These are phyloP conservation scores for Pseudocercospora cruenta DNA, from an alignment of 2,329 filamentous ascomycete species.

Conservation along the genomic window DNA sequence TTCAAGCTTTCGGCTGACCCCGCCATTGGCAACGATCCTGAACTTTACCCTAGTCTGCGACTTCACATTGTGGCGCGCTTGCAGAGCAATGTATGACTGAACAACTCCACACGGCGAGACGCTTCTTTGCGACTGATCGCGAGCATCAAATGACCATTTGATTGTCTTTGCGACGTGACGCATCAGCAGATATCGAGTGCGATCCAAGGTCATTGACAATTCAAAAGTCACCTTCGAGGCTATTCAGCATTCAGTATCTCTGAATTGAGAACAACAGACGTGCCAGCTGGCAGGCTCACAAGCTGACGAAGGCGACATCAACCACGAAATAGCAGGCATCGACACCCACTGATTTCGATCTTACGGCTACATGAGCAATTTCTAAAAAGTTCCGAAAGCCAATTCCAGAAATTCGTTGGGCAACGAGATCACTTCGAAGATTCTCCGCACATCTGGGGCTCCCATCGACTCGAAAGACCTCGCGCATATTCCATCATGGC, in stretches of 20 bases:
- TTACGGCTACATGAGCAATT: background rate
- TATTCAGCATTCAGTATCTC: no score
- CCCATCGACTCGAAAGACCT: background rate
- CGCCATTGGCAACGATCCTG: background rate
- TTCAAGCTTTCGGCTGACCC: conserved; percentile 2
- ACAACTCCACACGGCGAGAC: no score
- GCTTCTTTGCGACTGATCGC: background rate
- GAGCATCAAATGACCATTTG: background rate
- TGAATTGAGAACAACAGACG: no score
- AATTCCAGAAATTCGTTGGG: background rate
- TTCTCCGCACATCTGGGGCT: background rate
- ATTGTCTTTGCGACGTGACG: background rate
- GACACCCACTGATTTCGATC: background rate
- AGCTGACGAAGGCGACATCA: background rate
- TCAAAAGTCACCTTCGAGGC: background rate
- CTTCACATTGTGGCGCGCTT: background rate
- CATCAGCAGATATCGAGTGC: background rate
- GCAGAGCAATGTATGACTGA: background rate
- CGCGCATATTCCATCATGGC: background rate
- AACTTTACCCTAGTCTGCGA: background rate
- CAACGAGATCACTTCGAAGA: background rate
- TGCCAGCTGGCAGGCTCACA: no score
- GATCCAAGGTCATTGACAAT: background rate
- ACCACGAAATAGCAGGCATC: background rate
- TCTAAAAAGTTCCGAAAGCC: background rate